A percentile compares a stretch with the other conserved stretches of the same genome.
Evolutionary conservation across 257 asterid genomes (phyloP).

Genomic region (Gentiana straminea): DNA sequence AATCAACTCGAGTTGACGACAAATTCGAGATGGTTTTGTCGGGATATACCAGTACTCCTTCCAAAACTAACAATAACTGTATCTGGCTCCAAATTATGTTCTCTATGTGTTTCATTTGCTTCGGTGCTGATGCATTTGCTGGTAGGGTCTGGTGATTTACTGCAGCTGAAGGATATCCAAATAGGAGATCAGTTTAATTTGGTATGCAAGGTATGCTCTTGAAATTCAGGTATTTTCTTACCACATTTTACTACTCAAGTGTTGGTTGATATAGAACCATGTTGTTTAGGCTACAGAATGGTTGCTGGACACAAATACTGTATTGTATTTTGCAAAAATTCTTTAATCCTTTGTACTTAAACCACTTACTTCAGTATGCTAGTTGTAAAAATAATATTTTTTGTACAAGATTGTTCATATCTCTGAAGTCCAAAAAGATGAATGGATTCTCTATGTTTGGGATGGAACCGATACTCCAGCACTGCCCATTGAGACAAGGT

Average conservation of each 20-base stretch:
- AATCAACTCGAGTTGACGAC: too few relatives aligned
- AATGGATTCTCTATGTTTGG: constrained; percentile 62
- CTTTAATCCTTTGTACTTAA: neutral
- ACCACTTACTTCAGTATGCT: neutral
- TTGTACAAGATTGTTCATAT: constrained; percentile 52
- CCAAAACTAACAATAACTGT: too few relatives aligned
- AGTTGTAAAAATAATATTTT: constrained; percentile 6
- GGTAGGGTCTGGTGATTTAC: constrained; percentile 33
- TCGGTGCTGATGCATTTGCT: constrained; percentile 5
- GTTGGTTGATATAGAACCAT: too few relatives aligned
- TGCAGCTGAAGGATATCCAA: constrained; percentile 42
- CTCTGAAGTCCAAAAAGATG: constrained; percentile 36
- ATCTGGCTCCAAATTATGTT: too few relatives aligned
- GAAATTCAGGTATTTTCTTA: too few relatives aligned
- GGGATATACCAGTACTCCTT: too few relatives aligned
- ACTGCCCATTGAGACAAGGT: constrained; percentile 42
- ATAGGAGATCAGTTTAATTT: constrained; percentile 39
- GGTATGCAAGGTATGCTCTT: constrained; percentile 56
- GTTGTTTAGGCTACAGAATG: too few relatives aligned
- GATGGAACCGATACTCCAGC: constrained; percentile 89
- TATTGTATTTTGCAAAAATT: too few relatives aligned
- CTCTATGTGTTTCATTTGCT: too few relatives aligned
- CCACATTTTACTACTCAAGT: too few relatives aligned
- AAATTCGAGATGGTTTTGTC: too few relatives aligned
- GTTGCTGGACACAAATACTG: too few relatives aligned